phyloP scores from a whole-genome alignment of 164 flowering plant species.

The Platanus orientalis region DNA sequence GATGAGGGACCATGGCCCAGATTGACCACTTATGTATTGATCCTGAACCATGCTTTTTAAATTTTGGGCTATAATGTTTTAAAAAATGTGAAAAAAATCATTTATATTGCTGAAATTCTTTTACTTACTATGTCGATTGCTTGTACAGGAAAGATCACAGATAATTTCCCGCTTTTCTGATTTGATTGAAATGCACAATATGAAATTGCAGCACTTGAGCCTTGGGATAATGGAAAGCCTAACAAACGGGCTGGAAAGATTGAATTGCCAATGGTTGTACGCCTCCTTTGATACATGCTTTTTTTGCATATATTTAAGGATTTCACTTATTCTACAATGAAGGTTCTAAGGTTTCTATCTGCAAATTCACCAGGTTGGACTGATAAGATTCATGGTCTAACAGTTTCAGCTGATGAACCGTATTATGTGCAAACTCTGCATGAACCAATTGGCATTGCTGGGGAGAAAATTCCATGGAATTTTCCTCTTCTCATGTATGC shows the following conservation, averaged over 20 bases:
- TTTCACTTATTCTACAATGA: neutral
- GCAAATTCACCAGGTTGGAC: neutral
- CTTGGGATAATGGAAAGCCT: conserved; percentile 66
- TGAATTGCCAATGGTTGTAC: conserved; percentile 41
- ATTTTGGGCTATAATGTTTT: neutral
- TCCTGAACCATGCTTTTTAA: neutral
- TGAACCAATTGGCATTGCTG: conserved; percentile 39
- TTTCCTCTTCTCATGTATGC: conserved; percentile 50
- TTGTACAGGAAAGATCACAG: conserved; percentile 43
- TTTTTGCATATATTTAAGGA: neutral
- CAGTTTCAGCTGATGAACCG: neutral
- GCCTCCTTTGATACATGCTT: conserved; percentile 25
- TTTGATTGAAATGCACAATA: conserved; percentile 52
- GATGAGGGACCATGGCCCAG: conserved; percentile 76
- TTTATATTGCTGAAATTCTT: no score
- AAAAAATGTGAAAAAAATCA: neutral
- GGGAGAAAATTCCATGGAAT: conserved; percentile 67
- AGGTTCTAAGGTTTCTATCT: no score
- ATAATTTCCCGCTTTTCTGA: conserved; percentile 47
- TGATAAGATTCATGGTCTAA: no score
- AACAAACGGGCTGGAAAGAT: conserved; percentile 34
- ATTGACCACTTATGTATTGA: conserved; percentile 37
- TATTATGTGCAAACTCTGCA: neutral
- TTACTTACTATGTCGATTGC: no score
- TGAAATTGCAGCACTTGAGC: conserved; percentile 57